These are phyloP conservation scores for Marchantia polymorpha DNA, from an alignment of 225 moss, liverwort and hornwort species.

Conservation along the genomic window DNA sequence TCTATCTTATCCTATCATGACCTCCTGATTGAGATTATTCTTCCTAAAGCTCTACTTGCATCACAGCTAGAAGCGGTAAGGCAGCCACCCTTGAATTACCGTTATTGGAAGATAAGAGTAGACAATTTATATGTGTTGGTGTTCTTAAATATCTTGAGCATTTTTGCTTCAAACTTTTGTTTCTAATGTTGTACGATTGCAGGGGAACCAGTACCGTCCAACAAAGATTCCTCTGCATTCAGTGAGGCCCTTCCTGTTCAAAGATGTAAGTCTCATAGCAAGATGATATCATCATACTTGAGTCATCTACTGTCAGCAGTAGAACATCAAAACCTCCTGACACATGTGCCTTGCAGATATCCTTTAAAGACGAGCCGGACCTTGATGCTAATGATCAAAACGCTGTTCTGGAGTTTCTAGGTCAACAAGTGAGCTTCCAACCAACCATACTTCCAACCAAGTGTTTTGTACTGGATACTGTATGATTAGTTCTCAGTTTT, in stretches of 20 bases:
- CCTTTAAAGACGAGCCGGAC: slow-evolving; percentile 78
- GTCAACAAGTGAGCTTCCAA: slow-evolving; percentile 55
- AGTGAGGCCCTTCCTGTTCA: slow-evolving; percentile 86
- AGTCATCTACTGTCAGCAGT: not conserved
- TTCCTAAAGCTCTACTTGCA: not conserved
- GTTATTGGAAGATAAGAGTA: not conserved
- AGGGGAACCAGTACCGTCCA: slow-evolving; percentile 89
- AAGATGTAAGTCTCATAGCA: slow-evolving; percentile 56
- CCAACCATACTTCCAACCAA: no score
- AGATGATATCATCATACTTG: no score
- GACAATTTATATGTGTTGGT: not conserved
- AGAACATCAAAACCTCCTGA: slow-evolving; percentile 4
- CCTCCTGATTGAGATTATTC: not conserved
- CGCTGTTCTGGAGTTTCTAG: slow-evolving; percentile 75
- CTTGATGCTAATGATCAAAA: slow-evolving; percentile 80
- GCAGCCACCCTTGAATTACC: not conserved
- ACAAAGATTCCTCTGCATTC: slow-evolving; percentile 85
- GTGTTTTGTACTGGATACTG: no score
- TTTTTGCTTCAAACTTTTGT: not conserved
- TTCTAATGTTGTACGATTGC: slow-evolving; percentile 7
- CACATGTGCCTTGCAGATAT: slow-evolving; percentile 47
- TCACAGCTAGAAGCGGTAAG: not conserved
- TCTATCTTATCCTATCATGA: not conserved
- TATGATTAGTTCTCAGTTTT: no score
- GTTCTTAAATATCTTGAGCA: not conserved